Base-by-base conservation (phyloP, 176 grass and related monocot species). In the Oryza nivara region DNA sequence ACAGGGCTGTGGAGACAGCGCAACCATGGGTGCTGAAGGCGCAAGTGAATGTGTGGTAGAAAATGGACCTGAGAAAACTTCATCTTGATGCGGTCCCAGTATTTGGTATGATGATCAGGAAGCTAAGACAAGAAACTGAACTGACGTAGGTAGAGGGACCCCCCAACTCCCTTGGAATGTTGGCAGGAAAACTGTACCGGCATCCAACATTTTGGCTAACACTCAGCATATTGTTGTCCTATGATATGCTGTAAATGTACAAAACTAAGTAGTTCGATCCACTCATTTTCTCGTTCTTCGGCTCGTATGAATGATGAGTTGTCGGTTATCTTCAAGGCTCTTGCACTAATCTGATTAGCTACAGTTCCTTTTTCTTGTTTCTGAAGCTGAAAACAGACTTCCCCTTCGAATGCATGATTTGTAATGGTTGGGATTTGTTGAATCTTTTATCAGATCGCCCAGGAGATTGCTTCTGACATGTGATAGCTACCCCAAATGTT, bases 231-330 rank as follows among this genome's bases (percentile, higher is more conserved):
- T 23, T 38, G 35, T 80, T 56, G 48, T 51, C 64, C 1, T 83
- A 83, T 67, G 72, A 20, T 36, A 83, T 43, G 34, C 0, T 54
- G 60, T 20, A 72, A 30, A 45, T 83, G 60, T 40, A 52, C 52
- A 75, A 52, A 25, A 32, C 45, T 16, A 30, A 67, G 26, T 13
- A 67, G 71, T 58, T 38, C 49, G 28, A 51, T 84, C 19, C 43
- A 22, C 34, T 25, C 28, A 19, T 61, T 9, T n/a, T n/a, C 17
- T 22, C 56, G 10, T 9, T 61, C 7, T 61, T 22, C 9, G 58
- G 9, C 58, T 63, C 58, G 9, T 63, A 23, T 23, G n/a, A 23
- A 63, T 6, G 9, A 63, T 23, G 20, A 2, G 58, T 22, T 1
- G 1, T 5, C 6, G 7, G 8, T 61, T 10, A 22, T 61, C 58